Base-by-base conservation (phyloP, 179 eudicot species). In the Corrigiola litoralis region DNA sequence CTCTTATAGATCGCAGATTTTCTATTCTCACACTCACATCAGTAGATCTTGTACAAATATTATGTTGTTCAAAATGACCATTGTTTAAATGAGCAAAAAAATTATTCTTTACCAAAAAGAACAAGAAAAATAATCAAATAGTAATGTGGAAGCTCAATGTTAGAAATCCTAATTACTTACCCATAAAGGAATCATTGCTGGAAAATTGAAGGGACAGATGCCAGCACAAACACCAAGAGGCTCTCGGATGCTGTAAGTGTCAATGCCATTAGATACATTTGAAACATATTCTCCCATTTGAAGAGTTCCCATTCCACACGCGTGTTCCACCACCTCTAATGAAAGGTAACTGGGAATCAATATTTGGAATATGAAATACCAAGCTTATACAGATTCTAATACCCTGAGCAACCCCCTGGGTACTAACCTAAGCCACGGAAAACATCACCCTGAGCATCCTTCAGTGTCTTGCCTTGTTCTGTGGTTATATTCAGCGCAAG, bases 161-260 rank as follows among this genome's bases (percentile, higher is more conserved):
- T 34, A 1, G 37, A 42, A 55, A 31, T 34, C 36, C n/a, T 58
- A 81, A 81, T 36, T 37, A 44, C 73, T 72, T 82, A 90, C 97
- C 97, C 89, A 90, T 68, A 94, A 72, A 20, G 97, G 96, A 69
- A 94, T 82, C 92, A 94, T 85, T 32, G 96, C 97, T 27, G 97
- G 95, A 68, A 90, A 94, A 76, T 88, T 88, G 42, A 79, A 88
- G 57, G 97, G 96, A 56, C 99, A 94, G 62, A 94, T 91, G 57
- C 99, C 99, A 69, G 99, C 97, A 85, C 97, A 94, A 69, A 90
- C 96, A 65, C 99, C 99, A 71, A 94, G 88, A 48, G 96, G 96
- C 70, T 94, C 99, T 68, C 95, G 86, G 58, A 88, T 68, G 78
- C 97, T 88, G 71, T 88, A 94, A 51, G 95, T 82, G 72, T 94